A percentile compares a stretch with the other conserved stretches of the same genome.
These are phyloP conservation scores for Candida stauntonica DNA, from an alignment of 805 yeast species.

Conservation along the genomic window DNA sequence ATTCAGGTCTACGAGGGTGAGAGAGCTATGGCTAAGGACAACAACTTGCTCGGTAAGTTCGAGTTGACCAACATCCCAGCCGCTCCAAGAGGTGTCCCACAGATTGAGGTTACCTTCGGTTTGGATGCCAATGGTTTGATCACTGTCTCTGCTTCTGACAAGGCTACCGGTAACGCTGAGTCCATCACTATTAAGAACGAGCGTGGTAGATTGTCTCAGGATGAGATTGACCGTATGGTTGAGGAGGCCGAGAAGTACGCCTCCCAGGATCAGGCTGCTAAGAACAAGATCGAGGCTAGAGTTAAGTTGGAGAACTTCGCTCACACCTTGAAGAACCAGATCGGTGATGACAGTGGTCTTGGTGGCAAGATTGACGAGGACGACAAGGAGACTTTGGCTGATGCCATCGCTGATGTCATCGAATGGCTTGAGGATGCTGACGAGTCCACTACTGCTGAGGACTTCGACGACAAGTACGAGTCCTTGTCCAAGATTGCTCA, in stretches of 20 bases:
- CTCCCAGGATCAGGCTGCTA: slow-evolving; percentile 81
- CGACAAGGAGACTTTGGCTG: slow-evolving; percentile 83
- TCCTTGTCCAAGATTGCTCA: slow-evolving; percentile 75
- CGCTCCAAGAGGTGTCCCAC: slow-evolving; percentile 90
- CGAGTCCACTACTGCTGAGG: slow-evolving; percentile 87
- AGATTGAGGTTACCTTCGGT: slow-evolving; percentile 85
- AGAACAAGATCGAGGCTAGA: slow-evolving; percentile 83
- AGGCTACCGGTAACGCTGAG: slow-evolving; percentile 91
- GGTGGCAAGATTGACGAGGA: slow-evolving; percentile 83
- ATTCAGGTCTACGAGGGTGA: slow-evolving; percentile 96
- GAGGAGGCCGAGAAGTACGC: slow-evolving; percentile 95
- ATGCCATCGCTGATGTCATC: slow-evolving; percentile 80
- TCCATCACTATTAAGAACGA: slow-evolving; percentile 90
- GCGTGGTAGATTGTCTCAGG: slow-evolving; percentile 90
- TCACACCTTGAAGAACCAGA: slow-evolving; percentile 71
- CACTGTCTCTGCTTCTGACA: slow-evolving; percentile 83
- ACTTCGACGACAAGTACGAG: slow-evolving; percentile 87
- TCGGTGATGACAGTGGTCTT: slow-evolving; percentile 50
- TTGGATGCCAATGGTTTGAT: slow-evolving; percentile 84
- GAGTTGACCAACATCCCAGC: slow-evolving; percentile 86
- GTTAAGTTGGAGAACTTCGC: slow-evolving; percentile 87
- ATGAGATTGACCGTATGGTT: slow-evolving; percentile 95
- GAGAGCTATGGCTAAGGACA: slow-evolving; percentile 91
- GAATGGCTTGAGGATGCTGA: slow-evolving; percentile 87
- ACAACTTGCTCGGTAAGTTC: slow-evolving; percentile 83